Percentiles rank a stretch among this genome's conserved stretches.
phyloP scores from a whole-genome alignment of 2,329 filamentous ascomycete genomes.

The Alternaria triticina region DNA sequence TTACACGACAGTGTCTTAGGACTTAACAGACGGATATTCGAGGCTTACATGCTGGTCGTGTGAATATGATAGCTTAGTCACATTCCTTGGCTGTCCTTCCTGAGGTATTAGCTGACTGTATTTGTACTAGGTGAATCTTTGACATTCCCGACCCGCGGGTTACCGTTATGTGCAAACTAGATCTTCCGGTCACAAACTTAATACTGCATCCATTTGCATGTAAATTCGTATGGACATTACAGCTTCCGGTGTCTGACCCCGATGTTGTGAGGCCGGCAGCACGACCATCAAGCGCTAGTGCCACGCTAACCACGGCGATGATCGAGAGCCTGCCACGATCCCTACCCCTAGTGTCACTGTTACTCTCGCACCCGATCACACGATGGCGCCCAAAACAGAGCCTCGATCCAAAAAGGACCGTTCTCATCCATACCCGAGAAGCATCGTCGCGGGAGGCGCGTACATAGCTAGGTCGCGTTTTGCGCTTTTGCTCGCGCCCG shows the following conservation, averaged over 20 bases:
- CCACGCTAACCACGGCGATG: constrained; percentile 2
- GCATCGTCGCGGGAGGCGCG: neutral
- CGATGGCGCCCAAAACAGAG: constrained; percentile 2
- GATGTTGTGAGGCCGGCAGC: neutral
- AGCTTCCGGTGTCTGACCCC: neutral
- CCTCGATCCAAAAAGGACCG: neutral
- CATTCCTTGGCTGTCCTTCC: neutral
- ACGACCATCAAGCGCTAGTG: neutral
- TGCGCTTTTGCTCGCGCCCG: constrained; percentile 1
- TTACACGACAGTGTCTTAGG: neutral
- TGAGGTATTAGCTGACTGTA: neutral
- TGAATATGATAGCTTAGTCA: neutral
- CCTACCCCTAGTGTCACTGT: constrained; percentile 1
- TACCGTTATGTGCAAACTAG: neutral
- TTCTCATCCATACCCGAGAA: neutral
- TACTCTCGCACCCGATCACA: constrained; percentile 7
- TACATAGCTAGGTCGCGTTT: neutral
- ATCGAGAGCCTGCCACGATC: constrained; percentile 8
- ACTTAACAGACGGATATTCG: neutral
- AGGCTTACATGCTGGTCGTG: neutral
- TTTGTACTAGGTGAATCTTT: neutral
- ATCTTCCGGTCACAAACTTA: neutral
- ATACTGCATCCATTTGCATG: neutral
- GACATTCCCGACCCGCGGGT: neutral
- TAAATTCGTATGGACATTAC: neutral